Evolutionary conservation across 2,329 filamentous ascomycete species (phyloP).

Genomic region (Beauveria australis): DNA sequence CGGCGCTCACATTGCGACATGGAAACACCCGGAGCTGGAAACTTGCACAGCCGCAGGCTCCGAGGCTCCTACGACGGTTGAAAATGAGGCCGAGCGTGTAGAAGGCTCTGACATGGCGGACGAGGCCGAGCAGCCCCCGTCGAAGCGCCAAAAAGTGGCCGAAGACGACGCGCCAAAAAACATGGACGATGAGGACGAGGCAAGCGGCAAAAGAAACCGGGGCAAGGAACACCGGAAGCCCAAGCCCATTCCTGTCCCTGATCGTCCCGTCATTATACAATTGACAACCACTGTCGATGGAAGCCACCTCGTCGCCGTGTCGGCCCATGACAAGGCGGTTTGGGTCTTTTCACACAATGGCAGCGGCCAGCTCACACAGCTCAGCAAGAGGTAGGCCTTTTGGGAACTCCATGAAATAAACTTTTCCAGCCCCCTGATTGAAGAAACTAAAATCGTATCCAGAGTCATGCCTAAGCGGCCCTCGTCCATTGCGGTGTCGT

Average conservation of each 20-base stretch:
- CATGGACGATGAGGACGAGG: slow-evolving; percentile 12
- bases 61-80: neutral
- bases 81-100: slow-evolving; percentile 13
- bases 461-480: slow-evolving; percentile 87
- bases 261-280: slow-evolving; percentile 59
- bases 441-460: no score
- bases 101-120: slow-evolving; percentile 15
- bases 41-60: slow-evolving; percentile 20
- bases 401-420: no score
- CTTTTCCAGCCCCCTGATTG: no score
- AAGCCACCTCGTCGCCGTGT: slow-evolving; percentile 66
- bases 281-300: slow-evolving; percentile 56
- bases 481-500: slow-evolving; percentile 63
- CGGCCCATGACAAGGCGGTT: slow-evolving; percentile 84
- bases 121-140: slow-evolving; percentile 25
- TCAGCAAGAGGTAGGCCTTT: slow-evolving; percentile 59
- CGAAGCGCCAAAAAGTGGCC: slow-evolving; percentile 27
- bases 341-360: slow-evolving; percentile 68
- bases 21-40: slow-evolving; percentile 43
- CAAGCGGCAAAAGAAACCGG: slow-evolving; percentile 17
- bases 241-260: slow-evolving; percentile 28
- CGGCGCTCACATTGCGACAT: slow-evolving; percentile 51
- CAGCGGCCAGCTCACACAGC: slow-evolving; percentile 51
- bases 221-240: slow-evolving; percentile 22
- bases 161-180: slow-evolving; percentile 14